Percentiles rank a stretch among this genome's conserved stretches.
These are phyloP conservation scores for Teratosphaeria gauchensis DNA, from an alignment of 2,329 filamentous ascomycete genomes.

Conservation along the genomic window DNA sequence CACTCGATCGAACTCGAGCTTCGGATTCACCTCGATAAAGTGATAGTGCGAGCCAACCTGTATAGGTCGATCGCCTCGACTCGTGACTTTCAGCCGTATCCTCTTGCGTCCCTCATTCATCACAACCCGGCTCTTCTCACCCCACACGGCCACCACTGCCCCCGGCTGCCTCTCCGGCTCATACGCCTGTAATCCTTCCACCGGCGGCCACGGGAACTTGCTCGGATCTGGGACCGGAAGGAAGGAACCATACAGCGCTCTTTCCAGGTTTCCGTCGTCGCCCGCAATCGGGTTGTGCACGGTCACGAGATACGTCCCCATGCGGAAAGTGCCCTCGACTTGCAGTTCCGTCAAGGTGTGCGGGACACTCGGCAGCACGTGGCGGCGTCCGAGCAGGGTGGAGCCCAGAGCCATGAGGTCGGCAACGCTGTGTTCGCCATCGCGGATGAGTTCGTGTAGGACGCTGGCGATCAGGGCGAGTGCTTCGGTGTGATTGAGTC, in stretches of 20 bases:
- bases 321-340: slow-evolving; percentile 87
- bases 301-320: slow-evolving; percentile 86
- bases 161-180: slow-evolving; percentile 54
- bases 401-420: slow-evolving; percentile 88
- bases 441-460: slow-evolving; percentile 91
- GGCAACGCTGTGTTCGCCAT: slow-evolving; percentile 85
- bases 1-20: slow-evolving; percentile 76
- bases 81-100: slow-evolving; percentile 67
- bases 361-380: slow-evolving; percentile 76
- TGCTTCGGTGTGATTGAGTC: slow-evolving; percentile 83
- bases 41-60: slow-evolving; percentile 93
- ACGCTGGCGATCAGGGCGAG: slow-evolving; percentile 76
- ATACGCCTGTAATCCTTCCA: slow-evolving; percentile 47
- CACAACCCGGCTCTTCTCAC: slow-evolving; percentile 49
- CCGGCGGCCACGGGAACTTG: slow-evolving; percentile 42
- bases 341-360: slow-evolving; percentile 73
- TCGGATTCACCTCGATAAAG: slow-evolving; percentile 88
- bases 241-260: slow-evolving; percentile 84
- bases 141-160: slow-evolving; percentile 63
- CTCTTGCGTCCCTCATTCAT: slow-evolving; percentile 68
- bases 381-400: slow-evolving; percentile 85
- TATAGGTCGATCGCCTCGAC: slow-evolving; percentile 78
- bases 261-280: slow-evolving; percentile 73
- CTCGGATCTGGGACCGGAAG: slow-evolving; percentile 62
- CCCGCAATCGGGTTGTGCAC: slow-evolving; percentile 81